Base-by-base conservation (phyloP, 1,284 basidiomycete genomes). In the Ustilago hordei region DNA sequence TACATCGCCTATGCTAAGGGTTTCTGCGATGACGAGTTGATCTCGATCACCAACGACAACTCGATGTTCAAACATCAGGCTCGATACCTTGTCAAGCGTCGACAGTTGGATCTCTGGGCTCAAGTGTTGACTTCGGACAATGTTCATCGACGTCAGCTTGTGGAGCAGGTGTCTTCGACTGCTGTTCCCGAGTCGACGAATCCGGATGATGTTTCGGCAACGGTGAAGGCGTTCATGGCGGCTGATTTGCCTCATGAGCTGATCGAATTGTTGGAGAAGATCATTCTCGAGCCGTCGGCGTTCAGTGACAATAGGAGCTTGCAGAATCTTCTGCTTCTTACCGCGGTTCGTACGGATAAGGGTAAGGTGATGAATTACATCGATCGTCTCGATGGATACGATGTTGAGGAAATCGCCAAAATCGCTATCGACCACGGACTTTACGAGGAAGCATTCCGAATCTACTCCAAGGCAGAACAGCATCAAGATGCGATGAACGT, bases 21-120 rank as follows among this genome's bases (percentile, higher is more conserved):
- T 78, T 93, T 98, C 88, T 99, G 97, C 85, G 97, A 99, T 81
- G 95, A 99, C 12, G 97, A 99, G 88, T 91, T 99, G 79, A 95
- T 99, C 86, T 87, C 91, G 38, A 96, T 99, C 87, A 99, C 97
- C 63, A 99, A 99, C 86, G 96, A 98, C 82, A 99, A 99, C 89
- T 93, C 95, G 38, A 99, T 99, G 97, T 99, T 97, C 91, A 99
- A 99, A 89, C 96, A 99, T 86, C 97, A 99, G 88, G 94, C 97
- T 61, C 92, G 97, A 45, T 99, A 99, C 88, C 91, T 99, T 73
- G 94, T 98, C 86, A 98, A 96, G 88, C 92, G 97, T 78, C 93
- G 96, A 74, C 92, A 95, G 78, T 91, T 94, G 31, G 96, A 99
- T 78, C 91, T 99, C 53, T 99, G 97, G 97, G 91, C 92, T 3